A percentile compares a stretch with the other conserved stretches of the same genome.
Evolutionary conservation across 208 protist genomes (phyloP).

Genomic region (Wallacemonas sp.): DNA sequence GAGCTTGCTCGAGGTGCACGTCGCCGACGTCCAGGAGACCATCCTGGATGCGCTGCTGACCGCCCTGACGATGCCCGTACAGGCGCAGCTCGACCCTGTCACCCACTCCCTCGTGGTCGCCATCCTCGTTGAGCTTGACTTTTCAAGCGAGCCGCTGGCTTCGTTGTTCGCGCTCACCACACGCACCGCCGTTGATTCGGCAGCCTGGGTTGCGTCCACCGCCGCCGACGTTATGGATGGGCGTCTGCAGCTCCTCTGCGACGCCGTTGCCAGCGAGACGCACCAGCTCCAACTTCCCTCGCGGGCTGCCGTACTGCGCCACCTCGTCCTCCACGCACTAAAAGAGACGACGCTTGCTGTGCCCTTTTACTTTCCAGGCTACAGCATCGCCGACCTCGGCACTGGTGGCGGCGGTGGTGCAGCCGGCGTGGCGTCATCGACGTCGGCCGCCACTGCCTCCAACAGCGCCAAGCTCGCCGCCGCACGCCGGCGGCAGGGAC

Average conservation of each 20-base stretch:
- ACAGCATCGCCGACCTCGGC: not conserved
- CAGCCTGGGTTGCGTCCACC: not conserved
- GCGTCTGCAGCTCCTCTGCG: not conserved
- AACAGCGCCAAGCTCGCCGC: not conserved
- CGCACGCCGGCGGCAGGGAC: slow-evolving; percentile 3
- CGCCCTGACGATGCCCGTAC: slow-evolving; percentile 20
- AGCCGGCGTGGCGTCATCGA: not conserved
- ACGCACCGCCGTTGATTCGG: not conserved
- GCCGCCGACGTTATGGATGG: slow-evolving; percentile 2
- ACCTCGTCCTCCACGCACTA: slow-evolving; percentile 2
- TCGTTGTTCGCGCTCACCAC: not conserved
- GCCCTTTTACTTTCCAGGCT: not conserved
- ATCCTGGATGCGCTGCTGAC: slow-evolving; percentile 14
- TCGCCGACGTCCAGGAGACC: slow-evolving; percentile 14
- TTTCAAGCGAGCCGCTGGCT: not conserved
- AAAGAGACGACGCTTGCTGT: not conserved
- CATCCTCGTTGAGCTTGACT: slow-evolving; percentile 16
- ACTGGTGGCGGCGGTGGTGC: not conserved
- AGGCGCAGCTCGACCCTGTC: slow-evolving; percentile 14
- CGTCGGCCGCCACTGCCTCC: not conserved
- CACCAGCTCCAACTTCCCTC: slow-evolving; percentile 10
- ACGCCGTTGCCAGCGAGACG: slow-evolving; percentile 7
- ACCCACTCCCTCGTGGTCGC: slow-evolving; percentile 27
- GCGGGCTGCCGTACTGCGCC: slow-evolving; percentile 1
- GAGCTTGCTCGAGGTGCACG: slow-evolving; percentile 16